A percentile compares a stretch with the other conserved stretches of the same genome.
Conservation (phyloP, 1,139 yeast genomes). For the Hansenula lynferdii region DNA sequence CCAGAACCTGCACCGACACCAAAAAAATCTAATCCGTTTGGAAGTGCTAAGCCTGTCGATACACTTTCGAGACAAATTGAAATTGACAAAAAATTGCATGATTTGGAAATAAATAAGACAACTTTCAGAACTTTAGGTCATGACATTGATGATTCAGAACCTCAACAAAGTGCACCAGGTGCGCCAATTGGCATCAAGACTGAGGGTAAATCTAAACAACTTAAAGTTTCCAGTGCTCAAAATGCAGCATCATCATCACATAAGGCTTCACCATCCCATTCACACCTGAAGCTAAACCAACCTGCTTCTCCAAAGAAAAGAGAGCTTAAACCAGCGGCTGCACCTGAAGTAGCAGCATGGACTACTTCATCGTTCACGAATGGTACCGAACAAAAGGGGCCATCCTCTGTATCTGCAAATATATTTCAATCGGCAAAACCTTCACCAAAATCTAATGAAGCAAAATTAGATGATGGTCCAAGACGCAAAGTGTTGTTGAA, state of each 20-base stretch:
- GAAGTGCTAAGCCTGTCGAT: constrained; percentile 51
- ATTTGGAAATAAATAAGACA: constrained; percentile 48
- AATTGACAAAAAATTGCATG: constrained; percentile 42
- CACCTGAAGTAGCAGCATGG: constrained; percentile 18
- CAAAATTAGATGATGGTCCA: constrained; percentile 3
- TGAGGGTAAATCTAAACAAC: too few relatives aligned
- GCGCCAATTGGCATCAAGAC: too few relatives aligned
- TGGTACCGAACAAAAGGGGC: background rate
- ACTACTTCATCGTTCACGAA: background rate
- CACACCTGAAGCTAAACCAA: constrained; percentile 1
- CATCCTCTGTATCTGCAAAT: constrained; percentile 3
- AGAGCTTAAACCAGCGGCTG: constrained; percentile 13
- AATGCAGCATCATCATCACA: background rate
- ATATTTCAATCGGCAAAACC: constrained; percentile 8
- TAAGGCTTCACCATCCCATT: background rate
- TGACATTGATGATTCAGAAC: background rate
- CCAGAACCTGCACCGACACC: constrained; percentile 27
- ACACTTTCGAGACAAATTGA: constrained; percentile 41
- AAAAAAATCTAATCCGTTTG: constrained; percentile 43
- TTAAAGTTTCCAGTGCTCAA: too few relatives aligned
- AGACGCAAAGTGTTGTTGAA: constrained; percentile 16
- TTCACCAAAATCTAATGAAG: background rate
- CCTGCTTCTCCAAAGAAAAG: constrained; percentile 1
- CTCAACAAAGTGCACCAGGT: background rate
- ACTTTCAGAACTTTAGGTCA: constrained; percentile 48